These are phyloP conservation scores for Fusarium chaquense DNA, from an alignment of 2,329 filamentous ascomycete genomes.

Conservation along the genomic window DNA sequence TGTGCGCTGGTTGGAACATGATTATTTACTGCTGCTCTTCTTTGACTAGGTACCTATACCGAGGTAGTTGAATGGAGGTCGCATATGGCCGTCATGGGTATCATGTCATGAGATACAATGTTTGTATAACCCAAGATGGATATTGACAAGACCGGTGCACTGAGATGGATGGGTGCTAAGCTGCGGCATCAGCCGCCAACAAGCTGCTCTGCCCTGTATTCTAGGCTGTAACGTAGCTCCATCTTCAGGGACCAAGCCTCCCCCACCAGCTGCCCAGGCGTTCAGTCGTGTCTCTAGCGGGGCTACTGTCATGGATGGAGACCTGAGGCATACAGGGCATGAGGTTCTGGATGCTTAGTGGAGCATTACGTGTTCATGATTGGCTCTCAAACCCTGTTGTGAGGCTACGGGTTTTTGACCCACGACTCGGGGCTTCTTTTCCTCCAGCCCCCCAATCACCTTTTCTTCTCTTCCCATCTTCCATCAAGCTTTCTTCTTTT, in stretches of 20 bases:
- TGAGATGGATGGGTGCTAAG: slow-evolving; percentile 1
- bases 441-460: slow-evolving; percentile 46
- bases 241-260: slow-evolving; percentile 12
- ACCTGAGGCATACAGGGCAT: slow-evolving; percentile 42
- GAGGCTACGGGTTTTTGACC: slow-evolving; percentile 31
- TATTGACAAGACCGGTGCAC: slow-evolving; percentile 6
- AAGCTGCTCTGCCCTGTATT: background rate
- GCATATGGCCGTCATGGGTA: background rate
- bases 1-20: background rate
- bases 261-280: background rate
- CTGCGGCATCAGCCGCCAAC: slow-evolving; percentile 5
- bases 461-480: slow-evolving; percentile 42
- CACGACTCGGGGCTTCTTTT: slow-evolving; percentile 45
- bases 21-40: background rate
- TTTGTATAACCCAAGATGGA: slow-evolving; percentile 16
- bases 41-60: background rate
- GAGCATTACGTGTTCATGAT: slow-evolving; percentile 30
- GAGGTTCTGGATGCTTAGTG: slow-evolving; percentile 6
- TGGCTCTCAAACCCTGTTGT: slow-evolving; percentile 31
- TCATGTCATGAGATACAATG: slow-evolving; percentile 1
- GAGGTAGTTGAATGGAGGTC: background rate
- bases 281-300: background rate
- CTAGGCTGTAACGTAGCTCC: background rate
- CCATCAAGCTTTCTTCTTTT: slow-evolving; percentile 32
- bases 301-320: slow-evolving; percentile 6